Conservation (phyloP, 768 basidiomycete species). For the Russula olivacea region DNA sequence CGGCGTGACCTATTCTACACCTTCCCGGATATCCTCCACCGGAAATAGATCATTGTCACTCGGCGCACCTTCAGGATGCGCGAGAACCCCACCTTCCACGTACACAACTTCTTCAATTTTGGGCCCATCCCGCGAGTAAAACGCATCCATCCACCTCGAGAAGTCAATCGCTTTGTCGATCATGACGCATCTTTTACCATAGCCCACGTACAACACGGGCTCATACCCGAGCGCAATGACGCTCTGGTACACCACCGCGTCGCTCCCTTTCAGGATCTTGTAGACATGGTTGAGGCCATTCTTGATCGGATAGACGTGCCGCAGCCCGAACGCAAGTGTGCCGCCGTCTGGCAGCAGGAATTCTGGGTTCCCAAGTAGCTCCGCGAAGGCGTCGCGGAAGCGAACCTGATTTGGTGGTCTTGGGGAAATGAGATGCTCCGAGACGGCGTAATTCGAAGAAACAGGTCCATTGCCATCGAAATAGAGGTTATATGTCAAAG, state of each 20-base stretch:
- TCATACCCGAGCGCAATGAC: background rate
- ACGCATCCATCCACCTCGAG: too few species aligned
- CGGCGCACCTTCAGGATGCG: background rate
- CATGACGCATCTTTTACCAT: background rate
- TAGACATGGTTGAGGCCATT: background rate
- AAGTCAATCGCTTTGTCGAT: background rate
- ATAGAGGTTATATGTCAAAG: conserved; percentile 42
- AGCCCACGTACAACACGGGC: conserved; percentile 4
- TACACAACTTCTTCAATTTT: background rate
- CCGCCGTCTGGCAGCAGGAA: conserved; percentile 42
- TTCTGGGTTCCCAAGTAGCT: conserved; percentile 31
- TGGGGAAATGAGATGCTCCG: background rate
- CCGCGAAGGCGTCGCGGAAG: conserved; percentile 22
- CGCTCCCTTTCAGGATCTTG: conserved; percentile 12
- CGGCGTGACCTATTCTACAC: background rate
- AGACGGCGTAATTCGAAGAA: background rate
- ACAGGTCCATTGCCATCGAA: conserved; percentile 11
- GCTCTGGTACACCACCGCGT: background rate
- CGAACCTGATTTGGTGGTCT: background rate
- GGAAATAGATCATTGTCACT: too few species aligned
- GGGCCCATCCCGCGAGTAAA: too few species aligned
- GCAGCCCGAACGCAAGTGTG: conserved; percentile 37
- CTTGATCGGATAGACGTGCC: conserved; percentile 35
- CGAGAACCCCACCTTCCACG: background rate
- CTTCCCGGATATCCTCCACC: background rate